phyloP scores from a whole-genome alignment of 1,284 basidiomycete species.

The Violaceomyces palustris region DNA sequence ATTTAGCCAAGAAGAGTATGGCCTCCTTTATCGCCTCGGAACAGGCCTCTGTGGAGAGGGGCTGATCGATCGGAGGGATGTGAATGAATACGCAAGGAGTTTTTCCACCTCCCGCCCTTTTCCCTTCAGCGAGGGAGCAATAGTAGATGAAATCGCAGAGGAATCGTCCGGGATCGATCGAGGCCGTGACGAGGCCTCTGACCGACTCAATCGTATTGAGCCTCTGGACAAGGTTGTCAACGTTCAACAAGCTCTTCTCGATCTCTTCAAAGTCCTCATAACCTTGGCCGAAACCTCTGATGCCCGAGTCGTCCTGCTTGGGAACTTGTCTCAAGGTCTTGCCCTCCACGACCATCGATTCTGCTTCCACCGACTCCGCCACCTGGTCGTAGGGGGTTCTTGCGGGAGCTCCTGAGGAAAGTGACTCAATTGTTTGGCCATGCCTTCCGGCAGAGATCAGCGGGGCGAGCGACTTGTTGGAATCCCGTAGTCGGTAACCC shows the following conservation, averaged over 20 bases:
- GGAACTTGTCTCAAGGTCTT: too few relatives aligned
- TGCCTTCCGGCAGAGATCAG: not conserved
- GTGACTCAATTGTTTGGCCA: not conserved
- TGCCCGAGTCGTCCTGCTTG: too few relatives aligned
- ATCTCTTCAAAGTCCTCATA: slow-evolving; percentile 12
- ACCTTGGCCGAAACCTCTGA: slow-evolving; percentile 11
- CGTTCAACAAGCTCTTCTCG: slow-evolving; percentile 6
- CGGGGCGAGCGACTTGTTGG: slow-evolving; percentile 3
- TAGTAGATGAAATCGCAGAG: slow-evolving; percentile 35
- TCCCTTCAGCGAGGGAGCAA: slow-evolving; percentile 14
- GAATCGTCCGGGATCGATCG: slow-evolving; percentile 19
- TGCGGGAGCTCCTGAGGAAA: too few relatives aligned
- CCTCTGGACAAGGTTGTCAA: slow-evolving; percentile 4
- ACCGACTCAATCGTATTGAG: too few relatives aligned
- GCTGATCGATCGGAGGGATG: slow-evolving; percentile 11
- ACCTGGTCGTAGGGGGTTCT: too few relatives aligned
- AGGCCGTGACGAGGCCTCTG: slow-evolving; percentile 11
- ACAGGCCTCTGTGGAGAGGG: slow-evolving; percentile 6
- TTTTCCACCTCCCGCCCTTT: not conserved
- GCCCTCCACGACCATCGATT: not conserved
- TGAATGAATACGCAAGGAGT: slow-evolving; percentile 18
- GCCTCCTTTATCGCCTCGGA: slow-evolving; percentile 10
- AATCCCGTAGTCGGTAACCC: slow-evolving; percentile 16
- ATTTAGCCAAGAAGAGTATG: too few relatives aligned
- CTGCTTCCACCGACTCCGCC: too few relatives aligned